Conservation (phyloP, 306 rosid species). For the Lathyrus tuberosus region DNA sequence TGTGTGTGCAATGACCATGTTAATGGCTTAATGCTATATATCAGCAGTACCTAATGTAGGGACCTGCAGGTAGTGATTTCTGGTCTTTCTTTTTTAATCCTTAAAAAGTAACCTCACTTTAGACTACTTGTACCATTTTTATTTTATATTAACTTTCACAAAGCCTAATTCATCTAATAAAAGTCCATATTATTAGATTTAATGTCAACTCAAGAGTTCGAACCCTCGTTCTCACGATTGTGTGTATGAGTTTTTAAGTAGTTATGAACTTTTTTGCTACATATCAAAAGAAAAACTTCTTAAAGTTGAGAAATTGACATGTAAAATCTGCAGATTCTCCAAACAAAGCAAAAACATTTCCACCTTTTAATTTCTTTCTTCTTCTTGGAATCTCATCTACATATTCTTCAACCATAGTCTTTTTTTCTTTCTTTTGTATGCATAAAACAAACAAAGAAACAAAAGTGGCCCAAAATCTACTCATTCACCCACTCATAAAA, state of each 20-base stretch:
- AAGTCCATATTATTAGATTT: too few relatives aligned
- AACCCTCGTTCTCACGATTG: too few relatives aligned
- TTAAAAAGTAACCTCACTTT: conserved; percentile 57
- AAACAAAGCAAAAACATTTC: conserved; percentile 31
- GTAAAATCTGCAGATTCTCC: conserved; percentile 51
- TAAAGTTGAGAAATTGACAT: conserved; percentile 43
- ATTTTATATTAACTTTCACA: not conserved
- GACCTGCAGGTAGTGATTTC: conserved; percentile 38
- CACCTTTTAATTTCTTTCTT: conserved; percentile 3
- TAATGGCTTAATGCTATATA: conserved; percentile 35
- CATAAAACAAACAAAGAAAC: conserved; percentile 35
- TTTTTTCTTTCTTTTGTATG: conserved; percentile 7
- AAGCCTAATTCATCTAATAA: too few relatives aligned
- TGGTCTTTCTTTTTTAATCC: conserved; percentile 31
- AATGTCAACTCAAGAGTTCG: too few relatives aligned
- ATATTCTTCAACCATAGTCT: conserved; percentile 35
- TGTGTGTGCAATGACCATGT: conserved; percentile 28
- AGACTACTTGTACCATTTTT: conserved; percentile 37
- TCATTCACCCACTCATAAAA: conserved; percentile 56
- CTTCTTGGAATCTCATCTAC: conserved; percentile 44
- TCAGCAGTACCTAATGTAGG: conserved; percentile 39
- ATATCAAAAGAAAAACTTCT: not conserved
- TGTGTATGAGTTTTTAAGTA: too few relatives aligned
- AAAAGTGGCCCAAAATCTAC: conserved; percentile 46
- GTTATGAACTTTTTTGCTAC: too few relatives aligned